phyloP scores from a whole-genome alignment of 768 basidiomycete species.

The Heimioporus sp. region DNA sequence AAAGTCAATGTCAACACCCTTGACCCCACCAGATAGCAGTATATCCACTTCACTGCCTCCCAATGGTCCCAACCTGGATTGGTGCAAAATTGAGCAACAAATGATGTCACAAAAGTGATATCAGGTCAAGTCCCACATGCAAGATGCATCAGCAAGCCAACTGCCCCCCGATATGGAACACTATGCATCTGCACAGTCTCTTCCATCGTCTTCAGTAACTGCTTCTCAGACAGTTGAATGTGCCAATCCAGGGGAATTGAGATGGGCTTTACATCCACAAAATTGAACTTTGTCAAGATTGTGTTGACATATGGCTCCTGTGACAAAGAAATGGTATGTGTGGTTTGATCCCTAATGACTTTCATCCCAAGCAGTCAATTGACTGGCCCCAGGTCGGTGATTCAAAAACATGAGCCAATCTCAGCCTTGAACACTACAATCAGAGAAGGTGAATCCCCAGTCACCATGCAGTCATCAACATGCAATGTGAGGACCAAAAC shows the following conservation, averaged over 20 bases:
- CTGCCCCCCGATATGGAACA: neutral
- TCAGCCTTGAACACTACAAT: neutral
- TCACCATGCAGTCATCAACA: too few relatives aligned
- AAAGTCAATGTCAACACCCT: too few relatives aligned
- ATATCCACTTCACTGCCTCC: too few relatives aligned
- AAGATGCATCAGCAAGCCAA: neutral
- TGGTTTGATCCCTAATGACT: neutral
- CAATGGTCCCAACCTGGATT: too few relatives aligned
- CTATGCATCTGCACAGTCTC: neutral
- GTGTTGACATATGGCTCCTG: neutral
- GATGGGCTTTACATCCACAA: neutral
- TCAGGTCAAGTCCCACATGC: neutral
- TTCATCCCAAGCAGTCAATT: slow-evolving; percentile 3
- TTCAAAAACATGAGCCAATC: neutral
- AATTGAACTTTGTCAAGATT: neutral
- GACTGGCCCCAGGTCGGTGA: neutral
- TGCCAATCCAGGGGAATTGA: neutral
- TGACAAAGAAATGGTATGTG: neutral
- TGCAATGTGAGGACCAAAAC: too few relatives aligned
- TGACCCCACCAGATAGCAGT: too few relatives aligned
- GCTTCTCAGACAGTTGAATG: neutral
- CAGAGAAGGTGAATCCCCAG: too few relatives aligned
- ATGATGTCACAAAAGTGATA: neutral
- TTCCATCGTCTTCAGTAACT: neutral
- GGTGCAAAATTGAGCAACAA: too few relatives aligned